Evolutionary conservation across 2,329 filamentous ascomycete genomes (phyloP), one percentile per base, ranked within the genome.

Genomic region (Sporothrix sp.): DNA sequence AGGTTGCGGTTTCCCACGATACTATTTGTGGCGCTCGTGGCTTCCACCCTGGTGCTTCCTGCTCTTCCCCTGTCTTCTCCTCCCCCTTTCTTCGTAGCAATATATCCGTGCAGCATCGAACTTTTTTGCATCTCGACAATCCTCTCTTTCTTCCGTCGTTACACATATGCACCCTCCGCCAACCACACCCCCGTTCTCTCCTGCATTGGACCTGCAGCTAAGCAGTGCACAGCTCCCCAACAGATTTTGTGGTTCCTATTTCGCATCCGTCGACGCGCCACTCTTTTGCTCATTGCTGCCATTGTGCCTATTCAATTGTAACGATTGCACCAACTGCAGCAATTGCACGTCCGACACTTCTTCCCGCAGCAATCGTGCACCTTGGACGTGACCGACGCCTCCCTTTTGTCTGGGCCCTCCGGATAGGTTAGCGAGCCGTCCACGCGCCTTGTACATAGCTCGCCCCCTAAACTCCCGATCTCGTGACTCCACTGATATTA

Each of bases 161-260:
- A 30, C 30, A 25, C 8, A 27, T 20, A 21, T 14, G 20, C 20
- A 35, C 25, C 25, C 25, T 28, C 10, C 10, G 25, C 11, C 32
- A 33, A 13, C 3, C 13, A 33, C 43, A 35, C 43, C n/a, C 10
- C 28, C n/a, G 13, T 20, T 13, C 30, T 45, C 30, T 30, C 43
- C 30, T 45, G 43, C n/a, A 18, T 33, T 14, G 30, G 43, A 45
- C 43, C 30, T 36, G 43, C 43, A 45, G 42, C 42, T 45, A 18
- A 45, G 33, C 27, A 45, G 21, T 20, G 33, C 43, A 30, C 45
- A 38, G 35, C 45, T 30, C n/a, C 35, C 45, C 45, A 48, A 38
- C 45, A 48, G 13, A 10, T 35, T 45, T 30, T 44, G 16, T 44
- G 35, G 32, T 48, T 38, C 13, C 35, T 25, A 28, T 23, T 38